These are phyloP conservation scores for Malus asiatica DNA, from an alignment of 306 rosid species.

Conservation along the genomic window DNA sequence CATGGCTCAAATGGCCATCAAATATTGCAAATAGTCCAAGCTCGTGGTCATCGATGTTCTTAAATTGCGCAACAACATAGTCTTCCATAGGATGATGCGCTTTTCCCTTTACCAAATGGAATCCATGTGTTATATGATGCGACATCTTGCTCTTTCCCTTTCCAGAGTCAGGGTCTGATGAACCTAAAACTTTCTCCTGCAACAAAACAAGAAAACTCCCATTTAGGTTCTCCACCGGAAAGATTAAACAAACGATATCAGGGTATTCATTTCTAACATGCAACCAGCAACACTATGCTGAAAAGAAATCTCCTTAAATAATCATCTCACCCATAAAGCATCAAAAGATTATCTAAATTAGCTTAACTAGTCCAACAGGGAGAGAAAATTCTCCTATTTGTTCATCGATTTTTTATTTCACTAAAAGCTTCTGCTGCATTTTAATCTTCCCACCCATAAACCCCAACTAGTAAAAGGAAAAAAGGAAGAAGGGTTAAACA, in stretches of 20 bases:
- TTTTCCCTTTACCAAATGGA: conserved; percentile 81
- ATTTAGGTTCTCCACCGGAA: conserved; percentile 9
- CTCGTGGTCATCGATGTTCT: conserved; percentile 62
- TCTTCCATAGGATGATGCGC: conserved; percentile 84
- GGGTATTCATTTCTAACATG: neutral
- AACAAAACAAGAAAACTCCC: conserved; percentile 9
- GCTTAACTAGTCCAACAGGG: neutral
- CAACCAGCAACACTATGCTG: neutral
- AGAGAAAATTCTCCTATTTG: neutral
- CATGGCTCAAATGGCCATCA: conserved; percentile 88
- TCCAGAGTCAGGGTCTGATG: conserved; percentile 83
- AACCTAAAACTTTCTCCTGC: conserved; percentile 75
- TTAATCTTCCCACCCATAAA: neutral
- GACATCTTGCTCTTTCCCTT: conserved; percentile 97
- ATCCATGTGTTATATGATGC: conserved; percentile 72
- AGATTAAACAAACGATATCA: neutral
- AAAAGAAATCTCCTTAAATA: neutral
- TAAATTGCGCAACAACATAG: conserved; percentile 73
- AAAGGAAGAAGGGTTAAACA: neutral
- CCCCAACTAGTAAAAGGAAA: neutral
- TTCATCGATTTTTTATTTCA: neutral
- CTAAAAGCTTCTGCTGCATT: neutral
- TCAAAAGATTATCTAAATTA: neutral
- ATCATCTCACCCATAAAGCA: neutral
- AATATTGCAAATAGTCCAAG: conserved; percentile 92